Percentiles rank a stretch among this genome's conserved stretches.
These are phyloP conservation scores for Kluyveromyces marxianus DNA, from an alignment of 1,139 yeast species.

Conservation along the genomic window DNA sequence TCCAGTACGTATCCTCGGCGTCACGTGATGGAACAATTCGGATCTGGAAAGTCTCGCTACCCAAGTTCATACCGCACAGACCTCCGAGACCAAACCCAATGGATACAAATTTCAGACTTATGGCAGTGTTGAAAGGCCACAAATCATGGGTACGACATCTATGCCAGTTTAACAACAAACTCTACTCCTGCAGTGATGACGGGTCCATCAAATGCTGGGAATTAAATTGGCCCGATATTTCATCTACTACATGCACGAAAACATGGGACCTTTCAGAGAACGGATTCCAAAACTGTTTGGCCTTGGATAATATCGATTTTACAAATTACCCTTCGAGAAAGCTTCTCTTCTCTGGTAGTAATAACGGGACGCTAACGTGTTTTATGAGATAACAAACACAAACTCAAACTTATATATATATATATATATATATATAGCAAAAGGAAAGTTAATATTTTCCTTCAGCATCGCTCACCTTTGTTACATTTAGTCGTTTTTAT, in stretches of 20 bases:
- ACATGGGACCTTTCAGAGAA: slow-evolving; percentile 38
- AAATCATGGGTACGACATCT: slow-evolving; percentile 75
- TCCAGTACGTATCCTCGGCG: slow-evolving; percentile 66
- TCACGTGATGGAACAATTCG: slow-evolving; percentile 74
- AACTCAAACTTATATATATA: not conserved
- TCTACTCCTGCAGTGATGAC: slow-evolving; percentile 77
- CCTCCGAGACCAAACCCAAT: slow-evolving; percentile 48
- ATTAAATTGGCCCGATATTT: slow-evolving; percentile 39
- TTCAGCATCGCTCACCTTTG: too few relatives aligned
- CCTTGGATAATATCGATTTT: slow-evolving; percentile 12
- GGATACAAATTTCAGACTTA: slow-evolving; percentile 53
- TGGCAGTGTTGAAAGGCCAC: slow-evolving; percentile 61
- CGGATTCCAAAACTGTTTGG: slow-evolving; percentile 20
- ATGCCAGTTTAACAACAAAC: slow-evolving; percentile 44
- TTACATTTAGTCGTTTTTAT: too few relatives aligned
- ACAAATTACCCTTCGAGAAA: slow-evolving; percentile 11
- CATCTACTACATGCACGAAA: slow-evolving; percentile 45
- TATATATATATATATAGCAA: too few relatives aligned
- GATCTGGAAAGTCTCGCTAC: slow-evolving; percentile 70
- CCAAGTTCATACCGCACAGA: slow-evolving; percentile 45
- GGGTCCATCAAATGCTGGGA: slow-evolving; percentile 66
- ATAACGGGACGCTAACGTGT: slow-evolving; percentile 18
- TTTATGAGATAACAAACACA: slow-evolving; percentile 10
- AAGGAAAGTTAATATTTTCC: too few relatives aligned
- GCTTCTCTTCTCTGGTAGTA: slow-evolving; percentile 18